Evolutionary conservation across 148 eudicot species (phyloP).

Genomic region (Rhododendron henanense): DNA sequence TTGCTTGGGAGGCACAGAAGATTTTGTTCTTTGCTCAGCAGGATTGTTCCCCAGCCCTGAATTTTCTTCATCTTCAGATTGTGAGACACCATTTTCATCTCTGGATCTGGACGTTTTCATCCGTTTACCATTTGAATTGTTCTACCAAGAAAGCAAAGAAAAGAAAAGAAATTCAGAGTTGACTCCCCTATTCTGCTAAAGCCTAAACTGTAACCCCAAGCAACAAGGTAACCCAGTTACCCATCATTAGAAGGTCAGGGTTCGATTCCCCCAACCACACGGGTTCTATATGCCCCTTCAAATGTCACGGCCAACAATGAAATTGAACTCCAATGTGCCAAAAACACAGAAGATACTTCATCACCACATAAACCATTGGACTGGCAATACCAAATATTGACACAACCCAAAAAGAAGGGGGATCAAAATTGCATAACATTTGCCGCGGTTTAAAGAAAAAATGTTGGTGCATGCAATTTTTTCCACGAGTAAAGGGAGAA

Average conservation of each 20-base stretch:
- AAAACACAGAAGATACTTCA: background rate
- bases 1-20: constrained; percentile 62
- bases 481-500: background rate
- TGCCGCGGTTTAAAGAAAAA: background rate
- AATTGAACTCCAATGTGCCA: background rate
- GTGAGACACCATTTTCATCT: constrained; percentile 47
- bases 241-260: background rate
- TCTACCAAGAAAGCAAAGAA: constrained; percentile 27
- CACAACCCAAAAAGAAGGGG: background rate
- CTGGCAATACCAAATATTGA: background rate
- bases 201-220: background rate
- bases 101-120: constrained; percentile 42
- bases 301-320: background rate
- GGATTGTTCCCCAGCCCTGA: constrained; percentile 43
- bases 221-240: background rate
- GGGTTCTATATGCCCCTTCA: background rate
- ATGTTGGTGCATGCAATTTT: background rate
- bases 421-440: background rate
- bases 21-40: constrained; percentile 41
- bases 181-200: background rate
- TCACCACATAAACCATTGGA: background rate
- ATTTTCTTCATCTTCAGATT: constrained; percentile 54
- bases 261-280: background rate
- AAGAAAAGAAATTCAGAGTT: background rate
- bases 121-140: constrained; percentile 49